Conservation (phyloP, 331 rosid species). For the Acacia concinna region DNA sequence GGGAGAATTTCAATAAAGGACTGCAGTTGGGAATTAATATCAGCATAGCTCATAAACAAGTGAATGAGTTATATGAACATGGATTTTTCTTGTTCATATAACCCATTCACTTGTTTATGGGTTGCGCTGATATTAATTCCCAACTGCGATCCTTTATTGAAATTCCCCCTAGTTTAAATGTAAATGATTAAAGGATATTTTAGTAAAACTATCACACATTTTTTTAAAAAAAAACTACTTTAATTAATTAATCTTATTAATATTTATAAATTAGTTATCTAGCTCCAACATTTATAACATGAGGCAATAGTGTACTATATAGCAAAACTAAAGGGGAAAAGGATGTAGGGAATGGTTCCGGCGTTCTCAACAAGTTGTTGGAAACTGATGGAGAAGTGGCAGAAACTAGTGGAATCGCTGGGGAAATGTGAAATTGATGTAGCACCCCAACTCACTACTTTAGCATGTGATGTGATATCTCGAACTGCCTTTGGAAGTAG, state of each 20-base stretch:
- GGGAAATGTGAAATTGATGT: slow-evolving; percentile 45
- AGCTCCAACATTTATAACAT: too few relatives aligned
- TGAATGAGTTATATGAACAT: too few relatives aligned
- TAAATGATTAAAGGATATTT: too few relatives aligned
- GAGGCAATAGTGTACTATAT: neutral
- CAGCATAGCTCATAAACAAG: too few relatives aligned
- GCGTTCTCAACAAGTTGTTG: slow-evolving; percentile 42
- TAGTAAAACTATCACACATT: too few relatives aligned
- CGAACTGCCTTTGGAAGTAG: slow-evolving; percentile 52
- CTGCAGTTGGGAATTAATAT: too few relatives aligned
- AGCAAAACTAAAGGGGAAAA: neutral
- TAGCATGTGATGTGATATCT: slow-evolving; percentile 42
- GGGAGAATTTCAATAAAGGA: too few relatives aligned
- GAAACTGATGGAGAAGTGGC: slow-evolving; percentile 36
- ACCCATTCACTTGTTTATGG: too few relatives aligned
- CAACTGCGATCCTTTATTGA: too few relatives aligned
- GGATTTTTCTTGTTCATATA: too few relatives aligned
- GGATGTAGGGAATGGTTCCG: slow-evolving; percentile 39
- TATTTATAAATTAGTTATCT: neutral
- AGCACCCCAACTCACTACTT: slow-evolving; percentile 30
- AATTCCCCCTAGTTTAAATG: neutral
- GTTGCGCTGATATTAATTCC: too few relatives aligned
- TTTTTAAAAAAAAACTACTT: too few relatives aligned
- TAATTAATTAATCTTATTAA: neutral
- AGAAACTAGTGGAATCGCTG: slow-evolving; percentile 12